phyloP scores from a whole-genome alignment of 805 yeast genomes.

The Schwanniomyces pseudopolymorphus region DNA sequence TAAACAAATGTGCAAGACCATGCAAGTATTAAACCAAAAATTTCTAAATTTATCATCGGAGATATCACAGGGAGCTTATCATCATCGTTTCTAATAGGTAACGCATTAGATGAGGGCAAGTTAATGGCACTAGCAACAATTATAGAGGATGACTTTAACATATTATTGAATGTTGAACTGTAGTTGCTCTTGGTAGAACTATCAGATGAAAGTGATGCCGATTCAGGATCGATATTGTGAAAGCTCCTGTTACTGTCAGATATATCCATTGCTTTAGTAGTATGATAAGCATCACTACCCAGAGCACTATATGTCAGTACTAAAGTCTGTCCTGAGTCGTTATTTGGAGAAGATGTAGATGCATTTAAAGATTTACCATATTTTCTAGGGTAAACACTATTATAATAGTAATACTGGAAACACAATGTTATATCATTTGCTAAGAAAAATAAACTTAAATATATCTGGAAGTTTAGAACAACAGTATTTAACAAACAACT shows the following conservation, averaged over 20 bases:
- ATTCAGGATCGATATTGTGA: too few species aligned
- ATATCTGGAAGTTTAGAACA: slow-evolving; percentile 38
- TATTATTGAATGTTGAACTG: slow-evolving; percentile 9
- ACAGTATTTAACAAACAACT: slow-evolving; percentile 40
- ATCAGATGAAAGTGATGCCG: slow-evolving; percentile 9
- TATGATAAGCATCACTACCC: neutral
- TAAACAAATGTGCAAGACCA: slow-evolving; percentile 81
- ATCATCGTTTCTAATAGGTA: slow-evolving; percentile 5
- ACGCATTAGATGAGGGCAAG: slow-evolving; percentile 10
- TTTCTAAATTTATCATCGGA: neutral
- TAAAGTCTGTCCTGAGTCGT: neutral
- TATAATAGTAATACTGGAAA: slow-evolving; percentile 43
- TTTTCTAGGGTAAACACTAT: slow-evolving; percentile 32
- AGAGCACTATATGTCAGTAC: neutral
- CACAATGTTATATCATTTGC: slow-evolving; percentile 39
- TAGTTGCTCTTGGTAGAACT: slow-evolving; percentile 14
- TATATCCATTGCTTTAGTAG: slow-evolving; percentile 7
- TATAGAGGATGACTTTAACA: slow-evolving; percentile 1
- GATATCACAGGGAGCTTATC: neutral
- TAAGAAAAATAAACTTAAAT: slow-evolving; percentile 39
- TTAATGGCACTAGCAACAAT: slow-evolving; percentile 7
- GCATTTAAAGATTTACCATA: slow-evolving; percentile 3
- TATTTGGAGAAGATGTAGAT: too few species aligned
- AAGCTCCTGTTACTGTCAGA: too few species aligned
- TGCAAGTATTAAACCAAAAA: slow-evolving; percentile 45